Conservation (phyloP, 208 protist species). For the Trypanosoma grayi region DNA sequence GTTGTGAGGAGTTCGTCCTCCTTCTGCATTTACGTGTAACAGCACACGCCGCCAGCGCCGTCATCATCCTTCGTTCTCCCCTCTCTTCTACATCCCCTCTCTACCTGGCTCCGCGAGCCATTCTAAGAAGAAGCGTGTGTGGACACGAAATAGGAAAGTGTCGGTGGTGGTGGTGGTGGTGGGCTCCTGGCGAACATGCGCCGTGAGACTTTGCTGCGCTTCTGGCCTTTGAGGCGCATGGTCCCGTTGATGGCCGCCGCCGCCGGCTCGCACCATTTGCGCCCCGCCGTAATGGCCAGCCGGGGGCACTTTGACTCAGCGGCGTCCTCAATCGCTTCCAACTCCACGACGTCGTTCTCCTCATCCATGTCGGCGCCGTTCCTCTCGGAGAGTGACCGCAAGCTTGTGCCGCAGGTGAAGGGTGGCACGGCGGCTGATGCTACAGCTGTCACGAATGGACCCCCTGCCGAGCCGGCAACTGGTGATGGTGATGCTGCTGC, state of each 20-base stretch:
- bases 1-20: too few species aligned
- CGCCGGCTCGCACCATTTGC: neutral
- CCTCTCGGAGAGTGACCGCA: conserved; percentile 18
- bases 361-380: neutral
- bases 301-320: neutral
- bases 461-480: neutral
- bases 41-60: too few species aligned
- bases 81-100: too few species aligned
- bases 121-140: neutral
- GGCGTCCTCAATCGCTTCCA: neutral
- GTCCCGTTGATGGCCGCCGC: neutral
- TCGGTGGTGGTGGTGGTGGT: neutral
- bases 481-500: neutral
- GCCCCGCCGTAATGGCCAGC: neutral
- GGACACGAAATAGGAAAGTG: neutral
- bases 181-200: conserved; percentile 8
- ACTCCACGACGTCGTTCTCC: neutral
- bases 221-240: neutral
- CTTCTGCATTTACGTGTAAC: too few species aligned
- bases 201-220: neutral
- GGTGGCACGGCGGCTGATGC: neutral
- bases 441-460: neutral
- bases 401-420: conserved; percentile 12
- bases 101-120: too few species aligned
- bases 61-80: too few species aligned